A percentile compares a stretch with the other conserved stretches of the same genome.
These are phyloP conservation scores for Centaurea solstitialis DNA, from an alignment of 129 eudicot species.

Conservation along the genomic window DNA sequence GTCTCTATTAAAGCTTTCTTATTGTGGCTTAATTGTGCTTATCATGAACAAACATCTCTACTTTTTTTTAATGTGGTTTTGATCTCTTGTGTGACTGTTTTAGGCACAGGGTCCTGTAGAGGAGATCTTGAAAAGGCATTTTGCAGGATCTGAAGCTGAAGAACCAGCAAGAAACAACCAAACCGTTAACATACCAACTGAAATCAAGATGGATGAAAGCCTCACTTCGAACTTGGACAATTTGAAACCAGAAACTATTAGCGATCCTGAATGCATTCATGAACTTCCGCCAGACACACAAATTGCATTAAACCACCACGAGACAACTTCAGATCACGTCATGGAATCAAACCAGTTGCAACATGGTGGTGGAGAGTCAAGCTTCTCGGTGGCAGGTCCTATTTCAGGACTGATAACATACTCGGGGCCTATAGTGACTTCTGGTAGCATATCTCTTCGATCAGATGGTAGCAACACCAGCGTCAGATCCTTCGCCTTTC, in stretches of 20 bases:
- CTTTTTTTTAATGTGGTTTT: neutral
- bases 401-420: conserved; percentile 44
- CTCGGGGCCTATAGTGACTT: conserved; percentile 55
- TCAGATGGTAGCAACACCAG: conserved; percentile 90
- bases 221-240: conserved; percentile 39
- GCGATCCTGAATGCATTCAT: neutral
- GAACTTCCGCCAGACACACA: conserved; percentile 18
- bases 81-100: neutral
- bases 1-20: too few species aligned
- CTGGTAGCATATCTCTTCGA: conserved; percentile 76
- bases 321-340: conserved; percentile 21
- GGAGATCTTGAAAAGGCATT: neutral
- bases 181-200: conserved; percentile 9
- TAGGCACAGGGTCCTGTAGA: conserved; percentile 32
- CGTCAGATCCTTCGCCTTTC: conserved; percentile 88
- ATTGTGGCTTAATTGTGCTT: neutral
- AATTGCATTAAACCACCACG: conserved; percentile 26
- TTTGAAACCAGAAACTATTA: conserved; percentile 17
- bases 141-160: conserved; percentile 13
- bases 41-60: neutral
- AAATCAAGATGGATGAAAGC: conserved; percentile 45
- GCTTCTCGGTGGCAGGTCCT: conserved; percentile 54
- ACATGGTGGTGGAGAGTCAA: conserved; percentile 55
- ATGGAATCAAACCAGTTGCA: conserved; percentile 15
- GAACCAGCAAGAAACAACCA: conserved; percentile 16